Base-by-base conservation (phyloP, 768 basidiomycete genomes). In the Pleurotus sapidus region DNA sequence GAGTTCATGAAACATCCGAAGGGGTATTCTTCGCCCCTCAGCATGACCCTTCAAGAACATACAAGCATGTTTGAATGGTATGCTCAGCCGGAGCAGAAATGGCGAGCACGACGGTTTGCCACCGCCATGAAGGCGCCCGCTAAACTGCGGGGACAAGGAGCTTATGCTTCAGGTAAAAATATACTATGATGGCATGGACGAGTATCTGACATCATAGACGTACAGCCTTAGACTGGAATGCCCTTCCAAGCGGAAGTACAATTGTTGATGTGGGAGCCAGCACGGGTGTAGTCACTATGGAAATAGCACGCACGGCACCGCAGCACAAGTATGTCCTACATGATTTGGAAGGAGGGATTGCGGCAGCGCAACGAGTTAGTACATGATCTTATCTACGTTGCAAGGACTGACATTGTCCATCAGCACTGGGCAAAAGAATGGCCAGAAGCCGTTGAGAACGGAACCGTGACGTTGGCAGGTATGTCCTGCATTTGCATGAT, bases 191-290 rank as follows among this genome's bases (percentile, higher is more conserved):
- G 34, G 24, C 3, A 15, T 54, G 23, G 9, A 5, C 27, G 3
- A 34, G 7, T 25, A 20, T 8, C 49, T 50, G 49, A 34, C n/a
- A n/a, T 24, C 15, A n/a, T 3, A 18, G 24, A 23, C 17, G 11
- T 25, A 11, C 53, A 72, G 70, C 59, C 1, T 62, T 63, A 37
- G 62, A 68, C 27, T 70, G 69, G 70, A 59, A 57, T 15, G 48
- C 61, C 2, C 56, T 72, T 7, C 57, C 65, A 1, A 20, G 54
- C 17, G 62, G 57, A 8, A 57, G 64, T 5, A 40, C 67, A 18
- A 60, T 72, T 25, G 68, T 72, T 11, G 71, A 72, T 55, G 70
- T 72, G 7, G 70, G 66, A 1, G 70, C 68, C 5, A 68, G 69
- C 2, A 57, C 69, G 6, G 71, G 71, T 3, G 59, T 62, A 1